phyloP scores from a whole-genome alignment of 306 rosid species.

The Elaeagnus macrophylla region DNA sequence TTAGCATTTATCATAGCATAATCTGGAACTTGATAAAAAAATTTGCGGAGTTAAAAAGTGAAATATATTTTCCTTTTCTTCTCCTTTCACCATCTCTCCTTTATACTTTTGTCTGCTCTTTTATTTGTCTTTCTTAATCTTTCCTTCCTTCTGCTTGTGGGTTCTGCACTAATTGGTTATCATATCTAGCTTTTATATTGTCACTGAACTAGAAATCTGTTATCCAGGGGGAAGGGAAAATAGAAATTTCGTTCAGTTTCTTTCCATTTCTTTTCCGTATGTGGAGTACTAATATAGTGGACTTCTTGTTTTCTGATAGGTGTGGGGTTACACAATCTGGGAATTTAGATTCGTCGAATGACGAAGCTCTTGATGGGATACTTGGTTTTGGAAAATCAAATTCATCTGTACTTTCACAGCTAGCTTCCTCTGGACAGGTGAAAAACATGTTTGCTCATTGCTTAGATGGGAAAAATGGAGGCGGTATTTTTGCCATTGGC shows the following conservation, averaged over 20 bases:
- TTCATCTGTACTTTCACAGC: constrained; percentile 87
- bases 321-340: constrained; percentile 97
- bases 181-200: too few relatives aligned
- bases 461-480: constrained; percentile 89
- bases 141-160: too few relatives aligned
- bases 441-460: constrained; percentile 99
- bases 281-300: not conserved
- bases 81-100: too few relatives aligned
- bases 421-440: constrained; percentile 80
- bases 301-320: constrained; percentile 35
- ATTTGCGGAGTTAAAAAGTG: too few relatives aligned
- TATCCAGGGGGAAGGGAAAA: too few relatives aligned
- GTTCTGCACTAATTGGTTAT: too few relatives aligned
- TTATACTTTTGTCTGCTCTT: too few relatives aligned
- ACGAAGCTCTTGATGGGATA: constrained; percentile 95
- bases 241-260: not conserved
- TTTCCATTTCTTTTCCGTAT: not conserved
- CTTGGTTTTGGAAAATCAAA: constrained; percentile 98
- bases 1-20: too few relatives aligned
- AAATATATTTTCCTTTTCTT: too few relatives aligned
- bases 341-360: constrained; percentile 53
- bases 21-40: too few relatives aligned
- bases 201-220: too few relatives aligned
- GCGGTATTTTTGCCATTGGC: constrained; percentile 96
- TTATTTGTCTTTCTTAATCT: too few relatives aligned